Evolutionary conservation across 805 yeast species (phyloP).

Genomic region (fission yeast (Schizosaccharomyces pombe)): DNA sequence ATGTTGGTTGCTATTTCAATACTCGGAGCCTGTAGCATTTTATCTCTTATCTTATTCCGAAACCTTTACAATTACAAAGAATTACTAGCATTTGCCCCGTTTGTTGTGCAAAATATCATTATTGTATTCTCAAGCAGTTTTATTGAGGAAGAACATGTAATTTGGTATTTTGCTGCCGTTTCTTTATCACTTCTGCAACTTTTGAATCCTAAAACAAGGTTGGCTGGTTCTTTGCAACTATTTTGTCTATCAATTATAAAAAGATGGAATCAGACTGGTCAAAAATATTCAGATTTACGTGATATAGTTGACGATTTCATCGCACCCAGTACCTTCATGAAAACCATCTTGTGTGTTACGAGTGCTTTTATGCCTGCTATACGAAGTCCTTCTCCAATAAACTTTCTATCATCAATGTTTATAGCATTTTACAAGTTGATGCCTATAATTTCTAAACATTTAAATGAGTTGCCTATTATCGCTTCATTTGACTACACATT

Average conservation of each 20-base stretch:
- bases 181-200: neutral
- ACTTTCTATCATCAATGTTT: neutral
- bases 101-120: neutral
- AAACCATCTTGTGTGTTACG: neutral
- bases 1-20: neutral
- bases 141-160: conserved; percentile 86
- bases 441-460: neutral
- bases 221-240: neutral
- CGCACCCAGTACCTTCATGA: conserved; percentile 17
- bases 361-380: neutral
- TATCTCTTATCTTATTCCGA: neutral
- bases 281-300: neutral
- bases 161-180: conserved; percentile 58
- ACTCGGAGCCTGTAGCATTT: neutral
- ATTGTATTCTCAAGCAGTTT: conserved; percentile 65
- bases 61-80: too few species aligned
- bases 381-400: neutral
- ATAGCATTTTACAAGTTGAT: neutral
- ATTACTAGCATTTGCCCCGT: neutral
- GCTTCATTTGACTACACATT: neutral
- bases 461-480: neutral
- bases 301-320: conserved; percentile 10
- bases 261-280: conserved; percentile 1
- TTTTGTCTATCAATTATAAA: neutral
- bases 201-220: neutral